Evolutionary conservation across 2,329 filamentous ascomycete species (phyloP), one percentile per base, ranked within the genome.

Genomic region (Venturiaceae sp.): DNA sequence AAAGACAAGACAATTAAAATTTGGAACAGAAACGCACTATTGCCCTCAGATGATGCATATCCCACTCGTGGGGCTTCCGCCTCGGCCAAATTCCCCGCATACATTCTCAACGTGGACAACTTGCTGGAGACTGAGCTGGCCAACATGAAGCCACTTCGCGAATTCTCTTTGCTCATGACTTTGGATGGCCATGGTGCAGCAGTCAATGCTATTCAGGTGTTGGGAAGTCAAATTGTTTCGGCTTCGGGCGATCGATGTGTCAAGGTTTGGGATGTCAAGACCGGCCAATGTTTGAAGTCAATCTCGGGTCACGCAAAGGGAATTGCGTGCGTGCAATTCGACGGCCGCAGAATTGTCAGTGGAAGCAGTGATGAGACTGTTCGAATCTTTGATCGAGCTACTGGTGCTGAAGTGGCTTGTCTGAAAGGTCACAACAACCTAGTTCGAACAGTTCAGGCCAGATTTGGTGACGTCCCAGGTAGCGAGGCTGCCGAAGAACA

Each of bases 1-100:
- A 99, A 99, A 71, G 94, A 99, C 72, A 95, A 92, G 71, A 87
- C 87, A 0, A 96, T 99, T 77, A 96, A 96, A 72, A 85, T 99
- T 19, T 99, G 95, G 82, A 97, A 92, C 69, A 85, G 94, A 5
- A 80, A 77, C 19, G 67, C 71, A 57, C 67, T 78, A 50, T 61
- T 68, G 55, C 68, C 71, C 1, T 72, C 72, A 9, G 71, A 73
- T 47, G 66, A 71, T 5, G 67, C 70, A 3, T 74, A 74, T 60
- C 72, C 71, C 19, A 59, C 71, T 58, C 71, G 70, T n/a, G 59
- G 47, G 23, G 50, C 55, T 37, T 66, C 64, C 59, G 71, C 62
- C 57, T 80, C 66, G 61, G 75, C 76, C 19, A 72, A 67, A 8
- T 81, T 78, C 62, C 79, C 80, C 1, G 71, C 74, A 3, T 81